Evolutionary conservation across 345 rosid genomes (phyloP), one percentile per base, ranked within the genome.

Genomic region (Linum lewisii): DNA sequence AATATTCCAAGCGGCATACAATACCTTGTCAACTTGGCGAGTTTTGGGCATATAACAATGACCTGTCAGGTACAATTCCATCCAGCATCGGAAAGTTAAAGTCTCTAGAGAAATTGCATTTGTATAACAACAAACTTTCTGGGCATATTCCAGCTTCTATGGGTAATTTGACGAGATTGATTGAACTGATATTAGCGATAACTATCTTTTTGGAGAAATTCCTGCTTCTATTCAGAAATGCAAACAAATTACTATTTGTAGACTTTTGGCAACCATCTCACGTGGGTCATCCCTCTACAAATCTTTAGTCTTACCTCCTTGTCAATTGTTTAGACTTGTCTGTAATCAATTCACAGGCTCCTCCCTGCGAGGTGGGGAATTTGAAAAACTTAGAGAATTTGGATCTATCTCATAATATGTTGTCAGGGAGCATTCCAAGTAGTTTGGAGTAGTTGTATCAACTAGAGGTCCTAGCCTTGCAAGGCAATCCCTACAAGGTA

Each of bases 371-470:
- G 22, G 26, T 59, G 0, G 53, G 63, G 15, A 44, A 24, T 4
- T 51, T 59, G 25, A 14, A 13, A 23, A 45, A 24, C 9, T 42
- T 59, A 15, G 36, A 1, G 21, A 5, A 14, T 13, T 20, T 59
- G 53, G 11, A 59, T 45, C 6, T 59, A 20, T 59, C 63, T 23
- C 2, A 23, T 13, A 59, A 59, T 9, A 23, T 15, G 49, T 45
- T 59, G 16, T 59, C 63, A 37, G 63, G 63, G 0, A 15, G 44
- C 13, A 59, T 59, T 21, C 53, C 63, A 13, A 42, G 26, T 9
- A 14, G 50, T 16, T 19, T 59, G 4, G 51, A n/a, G 51, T 32
- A 10, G 24, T 2, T 59, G 63, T 32, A 22, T 19, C 0, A 42
- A 20, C 21, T 59, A 3, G 53, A 42, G 25, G 22, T 15, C 14